Percentiles rank a stretch among this genome's conserved stretches.
These are phyloP conservation scores for Boeremia lycopersici DNA, from an alignment of 2,329 filamentous ascomycete species.

Conservation along the genomic window DNA sequence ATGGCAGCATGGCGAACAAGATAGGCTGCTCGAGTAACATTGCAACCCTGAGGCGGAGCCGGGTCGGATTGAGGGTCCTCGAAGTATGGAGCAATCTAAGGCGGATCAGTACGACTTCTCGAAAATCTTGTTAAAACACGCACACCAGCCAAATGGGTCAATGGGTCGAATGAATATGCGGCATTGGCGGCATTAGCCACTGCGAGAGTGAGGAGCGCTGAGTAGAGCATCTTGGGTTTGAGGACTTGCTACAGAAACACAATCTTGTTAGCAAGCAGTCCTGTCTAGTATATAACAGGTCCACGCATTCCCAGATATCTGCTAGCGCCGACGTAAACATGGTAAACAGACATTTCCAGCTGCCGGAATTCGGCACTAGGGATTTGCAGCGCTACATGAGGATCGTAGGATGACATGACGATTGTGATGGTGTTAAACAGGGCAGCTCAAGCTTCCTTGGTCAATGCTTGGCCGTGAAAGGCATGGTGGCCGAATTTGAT, in stretches of 20 bases:
- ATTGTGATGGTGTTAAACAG: conserved; percentile 20
- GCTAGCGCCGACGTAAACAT: conserved; percentile 1
- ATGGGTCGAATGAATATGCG: conserved; percentile 54
- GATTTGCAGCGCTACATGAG: conserved; percentile 15
- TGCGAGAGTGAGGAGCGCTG: conserved; percentile 30
- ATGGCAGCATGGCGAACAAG: conserved; percentile 59
- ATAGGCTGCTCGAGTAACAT: conserved; percentile 57
- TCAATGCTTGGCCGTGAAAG: conserved; percentile 13
- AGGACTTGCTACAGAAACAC: conserved; percentile 2
- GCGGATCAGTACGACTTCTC: neutral
- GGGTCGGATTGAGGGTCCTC: conserved; percentile 56
- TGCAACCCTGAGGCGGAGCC: conserved; percentile 57
- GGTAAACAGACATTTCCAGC: neutral
- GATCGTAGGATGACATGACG: conserved; percentile 21
- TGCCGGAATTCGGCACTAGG: conserved; percentile 14
- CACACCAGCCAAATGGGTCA: conserved; percentile 55
- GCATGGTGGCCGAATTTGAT: conserved; percentile 7
- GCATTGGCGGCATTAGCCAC: conserved; percentile 35
- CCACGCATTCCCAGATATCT: neutral
- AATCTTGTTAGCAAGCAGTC: neutral
- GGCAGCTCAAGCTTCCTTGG: conserved; percentile 20
- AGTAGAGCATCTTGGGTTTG: conserved; percentile 21
- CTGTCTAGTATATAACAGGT: conserved; percentile 5
- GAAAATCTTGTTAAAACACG: neutral
- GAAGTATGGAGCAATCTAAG: conserved; percentile 55